Evolutionary conservation across 1,284 basidiomycete species (phyloP), one percentile per base, ranked within the genome.

Genomic region (Sporisorium iseilematis-ciliati): DNA sequence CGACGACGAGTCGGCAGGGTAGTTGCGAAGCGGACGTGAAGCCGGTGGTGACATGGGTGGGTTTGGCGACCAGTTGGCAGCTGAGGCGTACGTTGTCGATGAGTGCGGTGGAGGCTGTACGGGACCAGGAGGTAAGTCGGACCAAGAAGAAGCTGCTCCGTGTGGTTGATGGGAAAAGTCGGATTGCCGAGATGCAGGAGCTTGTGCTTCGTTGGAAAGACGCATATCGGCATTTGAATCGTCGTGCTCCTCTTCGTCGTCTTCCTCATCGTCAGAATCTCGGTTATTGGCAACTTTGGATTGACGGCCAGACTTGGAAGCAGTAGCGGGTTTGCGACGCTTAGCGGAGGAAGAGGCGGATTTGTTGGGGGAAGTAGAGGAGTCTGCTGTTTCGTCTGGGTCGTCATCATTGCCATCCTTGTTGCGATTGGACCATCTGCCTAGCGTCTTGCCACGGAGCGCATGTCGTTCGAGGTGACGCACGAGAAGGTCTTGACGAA

Each of bases 381-480:
- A 29, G 10, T 20, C 50, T 12, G 54, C 16, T 21, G 54, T 45
- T 33, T 71, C 58, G 38, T 69, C 58, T 10, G 18, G 53, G 21
- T 78, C 72, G 31, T 70, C 64, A 18, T 67, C 72, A 10, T 56
- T 53, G 50, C 26, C 68, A 16, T 74, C 67, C 57, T 77, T 77
- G 42, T 57, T 48, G 14, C 69, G 65, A 35, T 71, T 76, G 29
- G 74, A 77, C 77, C 77, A 79, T 59, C 77, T 75, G 41, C 77
- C 77, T 7, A 79, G 66, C 23, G 75, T 79, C 50, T 73, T 77
- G 40, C 77, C 77, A 6, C 72, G 67, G 3, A 75, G 52, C 7
- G 75, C 75, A 52, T 79, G 77, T 23, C 78, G 66, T n/a, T 76
- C 68, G 50, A 78, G 71, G 52, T 80, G 78, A 20, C 78, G 70